These are phyloP conservation scores for Yarrowia osloensis DNA, from an alignment of 805 yeast genomes.

Conservation along the genomic window DNA sequence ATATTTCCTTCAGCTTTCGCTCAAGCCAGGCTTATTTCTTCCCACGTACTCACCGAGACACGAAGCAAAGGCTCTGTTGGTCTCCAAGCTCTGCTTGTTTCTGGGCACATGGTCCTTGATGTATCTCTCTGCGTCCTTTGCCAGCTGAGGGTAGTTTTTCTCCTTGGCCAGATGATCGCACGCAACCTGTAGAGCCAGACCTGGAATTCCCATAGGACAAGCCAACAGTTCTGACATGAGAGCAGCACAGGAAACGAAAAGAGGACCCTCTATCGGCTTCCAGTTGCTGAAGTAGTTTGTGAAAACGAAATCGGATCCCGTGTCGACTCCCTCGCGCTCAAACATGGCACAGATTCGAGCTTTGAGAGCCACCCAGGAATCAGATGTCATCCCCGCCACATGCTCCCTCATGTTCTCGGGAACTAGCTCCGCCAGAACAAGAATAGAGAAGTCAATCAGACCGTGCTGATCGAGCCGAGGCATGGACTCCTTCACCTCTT, in stretches of 20 bases:
- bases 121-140: neutral
- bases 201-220: conserved; percentile 11
- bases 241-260: conserved; percentile 2
- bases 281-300: conserved; percentile 6
- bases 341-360: neutral
- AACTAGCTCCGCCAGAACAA: neutral
- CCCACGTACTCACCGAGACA: conserved; percentile 2
- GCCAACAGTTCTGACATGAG: conserved; percentile 2
- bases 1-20: no score
- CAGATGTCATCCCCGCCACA: neutral
- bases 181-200: conserved; percentile 4
- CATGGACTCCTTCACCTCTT: neutral
- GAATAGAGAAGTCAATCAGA: neutral
- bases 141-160: neutral
- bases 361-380: conserved; percentile 18
- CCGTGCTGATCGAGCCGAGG: neutral
- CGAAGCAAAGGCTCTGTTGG: neutral
- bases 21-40: neutral
- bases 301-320: neutral
- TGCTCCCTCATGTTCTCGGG: neutral
- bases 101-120: neutral
- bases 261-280: neutral
- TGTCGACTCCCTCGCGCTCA: neutral
- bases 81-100: conserved; percentile 4
- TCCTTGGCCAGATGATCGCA: neutral